Conservation (phyloP, 2,329 filamentous ascomycete genomes). For the Paraphaeosphaeria sporulosa region DNA sequence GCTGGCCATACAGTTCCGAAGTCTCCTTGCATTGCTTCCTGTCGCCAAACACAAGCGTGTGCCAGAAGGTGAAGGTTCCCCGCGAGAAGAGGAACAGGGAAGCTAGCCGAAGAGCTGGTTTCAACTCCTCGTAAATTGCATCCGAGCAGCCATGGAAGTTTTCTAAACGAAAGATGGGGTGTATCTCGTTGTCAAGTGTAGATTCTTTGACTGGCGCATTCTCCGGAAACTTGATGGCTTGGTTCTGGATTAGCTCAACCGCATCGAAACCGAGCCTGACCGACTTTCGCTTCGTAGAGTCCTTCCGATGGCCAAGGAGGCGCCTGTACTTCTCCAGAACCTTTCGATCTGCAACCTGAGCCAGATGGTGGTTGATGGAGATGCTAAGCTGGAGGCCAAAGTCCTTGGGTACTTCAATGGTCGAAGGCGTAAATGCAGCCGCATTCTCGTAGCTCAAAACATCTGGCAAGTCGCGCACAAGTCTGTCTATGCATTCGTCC, state of each 20-base stretch:
- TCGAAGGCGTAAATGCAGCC: conserved; percentile 46
- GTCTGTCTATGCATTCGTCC: conserved; percentile 48
- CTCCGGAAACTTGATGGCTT: conserved; percentile 45
- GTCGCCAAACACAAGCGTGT: conserved; percentile 48
- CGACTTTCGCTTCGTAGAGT: conserved; percentile 39
- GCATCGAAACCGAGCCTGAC: conserved; percentile 49
- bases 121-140: conserved; percentile 48
- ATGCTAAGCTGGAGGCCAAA: conserved; percentile 48
- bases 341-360: conserved; percentile 48
- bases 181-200: conserved; percentile 47
- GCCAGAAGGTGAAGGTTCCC: conserved; percentile 49
- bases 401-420: conserved; percentile 48
- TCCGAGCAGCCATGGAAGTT: conserved; percentile 51
- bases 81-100: conserved; percentile 44
- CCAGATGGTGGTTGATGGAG: conserved; percentile 49
- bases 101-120: conserved; percentile 45
- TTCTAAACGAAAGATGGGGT: conserved; percentile 46
- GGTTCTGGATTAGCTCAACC: conserved; percentile 49
- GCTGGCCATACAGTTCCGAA: conserved; percentile 41
- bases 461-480: conserved; percentile 45
- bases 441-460: conserved; percentile 46
- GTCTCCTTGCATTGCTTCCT: conserved; percentile 40
- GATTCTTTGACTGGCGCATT: conserved; percentile 26
- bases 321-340: conserved; percentile 47
- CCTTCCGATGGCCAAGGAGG: conserved; percentile 46